Evolutionary conservation across 441 rosid species (phyloP).

Genomic region (Daphne laureola): DNA sequence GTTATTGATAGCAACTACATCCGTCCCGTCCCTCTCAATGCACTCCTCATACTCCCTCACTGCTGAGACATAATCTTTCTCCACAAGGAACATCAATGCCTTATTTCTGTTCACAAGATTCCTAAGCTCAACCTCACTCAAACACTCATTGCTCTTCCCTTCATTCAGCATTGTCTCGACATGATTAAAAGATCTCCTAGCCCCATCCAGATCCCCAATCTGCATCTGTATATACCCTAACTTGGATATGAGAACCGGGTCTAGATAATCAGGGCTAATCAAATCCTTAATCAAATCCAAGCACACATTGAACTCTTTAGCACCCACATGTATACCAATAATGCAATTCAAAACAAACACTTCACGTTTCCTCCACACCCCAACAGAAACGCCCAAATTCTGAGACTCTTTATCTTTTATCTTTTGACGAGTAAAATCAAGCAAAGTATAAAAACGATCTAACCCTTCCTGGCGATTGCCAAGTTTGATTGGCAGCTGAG

Average conservation of each 20-base stretch:
- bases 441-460: conserved; percentile 62
- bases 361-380: conserved; percentile 59
- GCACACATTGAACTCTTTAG: conserved; percentile 58
- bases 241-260: conserved; percentile 58
- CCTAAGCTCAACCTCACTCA: conserved; percentile 45
- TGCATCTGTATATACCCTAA: conserved; percentile 85
- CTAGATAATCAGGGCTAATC: conserved; percentile 30
- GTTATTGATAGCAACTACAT: conserved; percentile 68
- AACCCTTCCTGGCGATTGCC: conserved; percentile 58
- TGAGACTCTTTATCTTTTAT: conserved; percentile 18
- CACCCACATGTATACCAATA: conserved; percentile 56
- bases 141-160: conserved; percentile 21
- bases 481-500: conserved; percentile 50
- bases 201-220: conserved; percentile 76
- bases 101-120: conserved; percentile 73
- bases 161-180: conserved; percentile 46
- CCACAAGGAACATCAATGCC: conserved; percentile 75
- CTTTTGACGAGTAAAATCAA: conserved; percentile 52
- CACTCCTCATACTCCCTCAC: conserved; percentile 83
- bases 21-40: conserved; percentile 71
- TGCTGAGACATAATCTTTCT: conserved; percentile 74
- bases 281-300: conserved; percentile 51
- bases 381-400: conserved; percentile 26
- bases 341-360: conserved; percentile 50
- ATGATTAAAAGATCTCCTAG: conserved; percentile 39